Percentiles rank a stretch among this genome's conserved stretches.
These are phyloP conservation scores for Canna indica DNA, from an alignment of 176 grass and related monocot species.

Conservation along the genomic window DNA sequence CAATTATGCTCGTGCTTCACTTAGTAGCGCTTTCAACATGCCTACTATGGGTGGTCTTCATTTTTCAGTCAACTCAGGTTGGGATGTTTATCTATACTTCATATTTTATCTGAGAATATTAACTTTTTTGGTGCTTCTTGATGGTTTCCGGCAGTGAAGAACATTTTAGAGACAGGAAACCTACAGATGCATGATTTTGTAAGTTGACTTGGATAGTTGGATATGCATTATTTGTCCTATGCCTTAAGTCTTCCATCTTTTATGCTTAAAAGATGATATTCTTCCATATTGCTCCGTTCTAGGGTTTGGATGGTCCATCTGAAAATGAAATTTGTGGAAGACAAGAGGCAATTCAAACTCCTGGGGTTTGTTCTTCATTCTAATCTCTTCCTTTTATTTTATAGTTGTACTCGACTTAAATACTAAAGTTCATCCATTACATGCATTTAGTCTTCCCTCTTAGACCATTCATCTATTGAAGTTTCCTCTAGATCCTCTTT, in stretches of 20 bases:
- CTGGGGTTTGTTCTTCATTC: slow-evolving; percentile 44
- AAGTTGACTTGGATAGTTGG: slow-evolving; percentile 22
- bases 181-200: slow-evolving; percentile 47
- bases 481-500: no score
- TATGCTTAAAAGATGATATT: slow-evolving; percentile 6
- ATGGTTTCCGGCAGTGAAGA: slow-evolving; percentile 41
- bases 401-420: not conserved
- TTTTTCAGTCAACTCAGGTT: slow-evolving; percentile 67
- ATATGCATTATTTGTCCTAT: slow-evolving; percentile 16
- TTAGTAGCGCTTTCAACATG: slow-evolving; percentile 28
- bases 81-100: slow-evolving; percentile 1
- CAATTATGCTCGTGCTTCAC: slow-evolving; percentile 31
- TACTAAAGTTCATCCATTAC: not conserved
- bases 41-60: slow-evolving; percentile 35
- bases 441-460: not conserved
- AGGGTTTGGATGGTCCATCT: slow-evolving; percentile 33
- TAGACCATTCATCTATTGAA: not conserved
- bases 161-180: slow-evolving; percentile 26
- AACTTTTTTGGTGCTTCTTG: not conserved
- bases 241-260: not conserved
- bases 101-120: not conserved
- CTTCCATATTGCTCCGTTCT: not conserved
- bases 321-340: slow-evolving; percentile 35
- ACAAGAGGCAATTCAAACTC: slow-evolving; percentile 46
- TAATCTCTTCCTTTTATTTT: not conserved